A percentile compares a stretch with the other conserved stretches of the same genome.
Conservation (phyloP, 2,329 filamentous ascomycete species). For the Periconia sp. region DNA sequence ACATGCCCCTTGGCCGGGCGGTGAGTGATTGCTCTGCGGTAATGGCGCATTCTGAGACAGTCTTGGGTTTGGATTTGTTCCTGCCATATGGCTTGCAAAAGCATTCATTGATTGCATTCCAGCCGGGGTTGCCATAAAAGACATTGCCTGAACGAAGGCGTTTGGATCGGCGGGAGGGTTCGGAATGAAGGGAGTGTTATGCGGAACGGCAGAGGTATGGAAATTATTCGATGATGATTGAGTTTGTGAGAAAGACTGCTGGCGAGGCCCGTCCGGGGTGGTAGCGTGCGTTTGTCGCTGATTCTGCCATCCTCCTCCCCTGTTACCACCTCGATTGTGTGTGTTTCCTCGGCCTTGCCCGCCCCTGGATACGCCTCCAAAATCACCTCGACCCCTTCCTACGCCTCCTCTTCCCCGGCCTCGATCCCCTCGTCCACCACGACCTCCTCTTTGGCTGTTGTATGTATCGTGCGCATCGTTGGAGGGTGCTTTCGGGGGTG, state of each 20-base stretch:
- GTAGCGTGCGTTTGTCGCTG: background rate
- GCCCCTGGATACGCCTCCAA: constrained; percentile 16
- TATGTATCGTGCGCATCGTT: constrained; percentile 27
- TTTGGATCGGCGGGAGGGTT: constrained; percentile 19
- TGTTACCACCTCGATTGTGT: constrained; percentile 1
- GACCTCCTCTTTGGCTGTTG: constrained; percentile 32
- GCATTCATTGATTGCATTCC: constrained; percentile 31
- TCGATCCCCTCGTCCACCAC: constrained; percentile 29
- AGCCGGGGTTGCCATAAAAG: constrained; percentile 31
- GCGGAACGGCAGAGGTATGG: constrained; percentile 1
- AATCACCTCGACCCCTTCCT: constrained; percentile 24
- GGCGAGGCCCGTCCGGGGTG: constrained; percentile 8
- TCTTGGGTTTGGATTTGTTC: background rate
- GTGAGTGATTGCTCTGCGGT: constrained; percentile 8
- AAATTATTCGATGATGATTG: constrained; percentile 3
- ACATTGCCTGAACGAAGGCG: constrained; percentile 30
- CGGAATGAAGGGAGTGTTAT: constrained; percentile 18
- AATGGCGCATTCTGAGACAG: constrained; percentile 2
- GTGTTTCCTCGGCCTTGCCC: constrained; percentile 15
- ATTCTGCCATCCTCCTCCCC: constrained; percentile 4
- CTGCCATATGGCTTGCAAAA: constrained; percentile 26
- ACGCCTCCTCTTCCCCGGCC: constrained; percentile 31
- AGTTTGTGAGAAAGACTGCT: constrained; percentile 1
- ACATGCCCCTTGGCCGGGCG: constrained; percentile 18
- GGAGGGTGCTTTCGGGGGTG: constrained; percentile 42